Percentiles rank a stretch among this genome's conserved stretches.
Conservation (phyloP, 2,329 filamentous ascomycete genomes). For the Pezicula rhizophila region DNA sequence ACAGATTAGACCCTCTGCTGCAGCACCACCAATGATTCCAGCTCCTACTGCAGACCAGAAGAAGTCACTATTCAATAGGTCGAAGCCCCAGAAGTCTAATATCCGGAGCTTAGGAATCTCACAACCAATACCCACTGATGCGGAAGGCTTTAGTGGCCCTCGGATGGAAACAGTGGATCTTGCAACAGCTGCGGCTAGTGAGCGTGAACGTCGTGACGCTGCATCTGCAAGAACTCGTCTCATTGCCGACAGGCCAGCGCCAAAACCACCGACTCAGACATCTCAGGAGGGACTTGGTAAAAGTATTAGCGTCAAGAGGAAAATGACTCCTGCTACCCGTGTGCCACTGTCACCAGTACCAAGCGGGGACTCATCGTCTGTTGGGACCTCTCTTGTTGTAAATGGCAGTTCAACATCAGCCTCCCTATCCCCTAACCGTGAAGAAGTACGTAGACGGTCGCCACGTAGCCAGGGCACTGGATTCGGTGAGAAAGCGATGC, state of each 20-base stretch:
- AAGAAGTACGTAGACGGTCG: constrained; percentile 26
- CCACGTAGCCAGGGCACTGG: constrained; percentile 17
- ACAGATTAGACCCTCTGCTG: constrained; percentile 10
- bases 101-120: constrained; percentile 25
- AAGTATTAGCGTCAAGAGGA: constrained; percentile 18
- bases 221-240: constrained; percentile 17
- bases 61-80: constrained; percentile 18
- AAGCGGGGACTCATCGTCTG: constrained; percentile 9
- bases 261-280: constrained; percentile 14
- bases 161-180: constrained; percentile 28
- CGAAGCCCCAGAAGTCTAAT: constrained; percentile 16
- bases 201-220: constrained; percentile 22
- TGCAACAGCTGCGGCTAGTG: constrained; percentile 23
- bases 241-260: constrained; percentile 16
- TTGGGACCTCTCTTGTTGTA: constrained; percentile 7
- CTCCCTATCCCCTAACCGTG: constrained; percentile 23
- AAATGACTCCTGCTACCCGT: constrained; percentile 8
- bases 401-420: constrained; percentile 25
- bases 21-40: neutral
- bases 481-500: constrained; percentile 9
- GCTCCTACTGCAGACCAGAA: constrained; percentile 15
- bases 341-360: constrained; percentile 15
- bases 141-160: constrained; percentile 8
- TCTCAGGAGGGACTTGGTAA: constrained; percentile 15
- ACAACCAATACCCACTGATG: constrained; percentile 17